Conservation (phyloP, 805 yeast genomes). For the Ogataea ganodermae region DNA sequence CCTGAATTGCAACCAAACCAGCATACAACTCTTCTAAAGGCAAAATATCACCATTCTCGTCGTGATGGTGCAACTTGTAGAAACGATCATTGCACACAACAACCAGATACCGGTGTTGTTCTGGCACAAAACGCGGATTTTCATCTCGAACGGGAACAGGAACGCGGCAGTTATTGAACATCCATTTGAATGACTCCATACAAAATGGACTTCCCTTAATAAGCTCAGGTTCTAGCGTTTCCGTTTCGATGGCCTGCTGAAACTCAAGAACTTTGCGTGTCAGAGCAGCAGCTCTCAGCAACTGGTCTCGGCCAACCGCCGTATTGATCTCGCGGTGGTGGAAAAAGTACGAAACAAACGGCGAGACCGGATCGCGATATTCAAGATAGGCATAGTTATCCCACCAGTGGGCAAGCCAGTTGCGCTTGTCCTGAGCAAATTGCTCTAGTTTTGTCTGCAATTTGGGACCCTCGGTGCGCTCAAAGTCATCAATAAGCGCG, state of each 20-base stretch:
- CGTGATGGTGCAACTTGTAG: conserved; percentile 72
- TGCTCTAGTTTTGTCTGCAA: conserved; percentile 67
- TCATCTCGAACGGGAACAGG: conserved; percentile 70
- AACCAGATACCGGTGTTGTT: conserved; percentile 63
- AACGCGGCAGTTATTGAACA: conserved; percentile 87
- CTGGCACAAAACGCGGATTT: conserved; percentile 47
- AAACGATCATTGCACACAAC: conserved; percentile 77
- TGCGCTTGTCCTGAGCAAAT: conserved; percentile 60
- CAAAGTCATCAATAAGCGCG: conserved; percentile 64
- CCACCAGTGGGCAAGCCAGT: conserved; percentile 94
- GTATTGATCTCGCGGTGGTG: conserved; percentile 72
- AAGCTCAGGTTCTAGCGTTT: conserved; percentile 80
- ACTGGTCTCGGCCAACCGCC: conserved; percentile 59
- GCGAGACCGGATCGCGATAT: conserved; percentile 92
- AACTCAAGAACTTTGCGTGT: conserved; percentile 68
- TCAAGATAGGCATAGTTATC: conserved; percentile 89
- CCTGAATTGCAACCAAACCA: conserved; percentile 59
- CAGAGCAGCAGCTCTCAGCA: conserved; percentile 75
- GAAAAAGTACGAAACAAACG: conserved; percentile 89
- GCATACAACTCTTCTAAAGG: conserved; percentile 51
- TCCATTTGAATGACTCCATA: conserved; percentile 87
- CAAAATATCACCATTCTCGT: conserved; percentile 43
- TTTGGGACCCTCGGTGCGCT: conserved; percentile 61
- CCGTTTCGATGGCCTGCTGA: conserved; percentile 63
- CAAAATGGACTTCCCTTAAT: conserved; percentile 77